Evolutionary conservation across 805 yeast genomes (phyloP), one percentile per base, ranked within the genome.

Genomic region (Yarrowia osloensis): DNA sequence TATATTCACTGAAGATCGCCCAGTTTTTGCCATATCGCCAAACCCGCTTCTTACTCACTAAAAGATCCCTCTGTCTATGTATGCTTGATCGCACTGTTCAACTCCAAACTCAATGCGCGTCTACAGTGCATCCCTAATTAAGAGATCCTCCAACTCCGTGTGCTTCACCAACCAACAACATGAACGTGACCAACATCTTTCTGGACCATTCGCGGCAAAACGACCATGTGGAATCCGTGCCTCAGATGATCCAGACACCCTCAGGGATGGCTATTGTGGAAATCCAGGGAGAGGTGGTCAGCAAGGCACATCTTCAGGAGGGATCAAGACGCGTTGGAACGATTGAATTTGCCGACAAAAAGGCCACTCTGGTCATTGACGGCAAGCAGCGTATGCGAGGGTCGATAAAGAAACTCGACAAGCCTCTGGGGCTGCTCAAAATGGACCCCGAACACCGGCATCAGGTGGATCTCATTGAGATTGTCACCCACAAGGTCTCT

Each of bases 181-280:
- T 50, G 59, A 49, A 33, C 37, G 47, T 63, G 29, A 57, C 63
- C 35, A 57, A 29, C 42, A 37, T 57, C 26, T 28, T 28, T 39
- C 49, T 57, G 49, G 63, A 57, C 63, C 63, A 57, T 26, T 13
- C 28, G 3, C n/a, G 63, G n/a, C 35, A 28, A 28, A 39, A 40
- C 49, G 47, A 39, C 35, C 63, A 57, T n/a, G 26, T 15, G 15
- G 63, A 63, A 11, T 35, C 35, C 17, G 39, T 63, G 17, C 67
- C 67, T 1, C 39, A 37, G 24, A 21, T 28, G 26, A 49, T 63
- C 37, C 37, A 21, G 22, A 63, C 67, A 17, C 67, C 67, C 0
- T 63, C 67, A 12, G 67, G 67, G 6, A 47, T 63, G 57, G 59
- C 59, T 17, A 49, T 63, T 35, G 67, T 63, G 21, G 67, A 63